Evolutionary conservation across 2,329 filamentous ascomycete genomes (phyloP), one percentile per base, ranked within the genome.

Genomic region (Drechslerella dactyloides): DNA sequence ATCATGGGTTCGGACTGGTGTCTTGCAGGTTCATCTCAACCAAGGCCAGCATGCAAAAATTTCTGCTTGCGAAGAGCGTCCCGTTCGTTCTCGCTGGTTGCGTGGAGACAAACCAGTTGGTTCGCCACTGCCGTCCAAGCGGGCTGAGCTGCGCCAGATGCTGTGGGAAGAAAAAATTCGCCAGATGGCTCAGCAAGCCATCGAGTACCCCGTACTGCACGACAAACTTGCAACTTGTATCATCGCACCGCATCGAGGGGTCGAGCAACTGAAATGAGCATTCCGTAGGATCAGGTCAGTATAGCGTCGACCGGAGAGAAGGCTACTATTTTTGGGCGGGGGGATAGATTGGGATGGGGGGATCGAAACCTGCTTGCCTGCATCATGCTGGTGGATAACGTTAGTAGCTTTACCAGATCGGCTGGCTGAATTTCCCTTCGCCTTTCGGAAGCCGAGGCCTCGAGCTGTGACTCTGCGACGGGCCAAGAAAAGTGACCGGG

Each of bases 391-490:
- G 27, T 3, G 27, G 27, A 33, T 33, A 33, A 33, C 27, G 27
- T 33, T 33, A 8, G 27, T 33, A 3, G 27, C 27, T 33, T 4
- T 2, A 42, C n/a, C 37, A 42, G 37, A 42, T 42, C 13, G 27
- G 24, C 11, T 50, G n/a, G 42, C 27, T 33, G 7, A 35, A 33
- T 19, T 19, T 19, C 17, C 37, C 35, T 44, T 65, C 61, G 61
- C 61, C 53, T 23, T 65, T 65, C 61, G 61, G 61, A 57, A 57
- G 53, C 61, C 61, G 61, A 65, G 50, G 30, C 10, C 10, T 57
- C 53, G 52, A 52, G 46, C 17, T 24, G 37, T 21, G 23, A 33
- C 30, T 17, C 24, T 60, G 21, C 21, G 44, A 48, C 44, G 19
- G 19, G n/a, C 8, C 19, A 19, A 10, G n/a, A 19, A 21, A 8